Conservation (phyloP, 2,329 filamentous ascomycete genomes). For the Xylaria polymorpha region DNA sequence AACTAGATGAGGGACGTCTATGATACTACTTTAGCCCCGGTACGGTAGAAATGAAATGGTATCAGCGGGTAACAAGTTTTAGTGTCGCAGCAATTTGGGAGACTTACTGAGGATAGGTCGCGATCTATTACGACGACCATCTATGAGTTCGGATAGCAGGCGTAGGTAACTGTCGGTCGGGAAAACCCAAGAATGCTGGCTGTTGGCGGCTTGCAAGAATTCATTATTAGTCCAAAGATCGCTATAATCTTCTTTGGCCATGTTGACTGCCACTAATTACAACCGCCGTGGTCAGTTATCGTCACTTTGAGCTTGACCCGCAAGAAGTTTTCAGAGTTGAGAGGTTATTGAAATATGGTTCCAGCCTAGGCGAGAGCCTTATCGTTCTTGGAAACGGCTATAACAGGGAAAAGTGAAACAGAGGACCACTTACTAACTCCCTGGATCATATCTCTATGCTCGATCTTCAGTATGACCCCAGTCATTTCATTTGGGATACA, state of each 20-base stretch:
- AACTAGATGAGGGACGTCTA: background rate
- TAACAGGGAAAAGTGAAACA: background rate
- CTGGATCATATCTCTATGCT: background rate
- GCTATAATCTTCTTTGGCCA: background rate
- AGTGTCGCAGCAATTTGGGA: background rate
- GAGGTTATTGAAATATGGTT: background rate
- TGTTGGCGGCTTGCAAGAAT: background rate
- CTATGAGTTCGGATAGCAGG: background rate
- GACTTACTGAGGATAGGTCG: slow-evolving; percentile 11
- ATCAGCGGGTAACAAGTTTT: background rate
- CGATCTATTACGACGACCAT: background rate
- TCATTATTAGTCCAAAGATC: background rate
- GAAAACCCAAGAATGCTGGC: background rate
- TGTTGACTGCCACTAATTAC: background rate
- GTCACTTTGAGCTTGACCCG: background rate
- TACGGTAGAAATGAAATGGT: background rate
- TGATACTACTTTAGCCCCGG: background rate
- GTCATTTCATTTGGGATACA: background rate
- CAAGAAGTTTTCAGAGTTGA: background rate
- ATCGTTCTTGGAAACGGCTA: background rate
- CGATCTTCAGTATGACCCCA: background rate
- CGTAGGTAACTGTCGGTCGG: background rate
- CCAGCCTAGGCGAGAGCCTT: background rate
- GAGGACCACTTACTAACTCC: background rate
- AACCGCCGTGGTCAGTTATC: background rate